phyloP scores from a whole-genome alignment of 2,329 filamentous ascomycete genomes.

The Hortaea sp. region DNA sequence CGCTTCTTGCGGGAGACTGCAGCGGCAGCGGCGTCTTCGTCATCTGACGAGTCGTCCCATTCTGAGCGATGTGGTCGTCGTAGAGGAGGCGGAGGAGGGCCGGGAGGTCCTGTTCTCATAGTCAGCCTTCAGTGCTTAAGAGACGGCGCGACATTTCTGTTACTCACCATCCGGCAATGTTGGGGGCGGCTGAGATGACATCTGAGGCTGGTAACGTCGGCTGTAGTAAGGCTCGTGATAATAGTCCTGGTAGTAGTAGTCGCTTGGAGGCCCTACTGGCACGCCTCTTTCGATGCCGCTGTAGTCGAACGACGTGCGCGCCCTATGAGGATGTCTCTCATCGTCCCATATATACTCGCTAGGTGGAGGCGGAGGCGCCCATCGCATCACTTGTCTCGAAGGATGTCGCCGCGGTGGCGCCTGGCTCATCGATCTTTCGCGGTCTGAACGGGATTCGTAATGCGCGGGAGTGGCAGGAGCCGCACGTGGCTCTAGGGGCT shows the following conservation, averaged over 20 bases:
- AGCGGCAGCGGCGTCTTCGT: conserved; percentile 13
- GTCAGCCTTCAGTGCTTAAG: too few species aligned
- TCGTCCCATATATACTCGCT: conserved; percentile 17
- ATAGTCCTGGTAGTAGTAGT: conserved; percentile 17
- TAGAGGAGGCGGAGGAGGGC: conserved; percentile 6
- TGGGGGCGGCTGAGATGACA: too few species aligned
- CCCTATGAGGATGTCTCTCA: conserved; percentile 10
- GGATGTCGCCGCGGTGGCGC: conserved; percentile 11
- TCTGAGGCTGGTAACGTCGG: conserved; percentile 12
- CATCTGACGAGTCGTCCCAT: conserved; percentile 12
- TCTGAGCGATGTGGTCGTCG: conserved; percentile 1
- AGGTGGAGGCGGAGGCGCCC: conserved; percentile 10
- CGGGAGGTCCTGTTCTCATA: conserved; percentile 2
- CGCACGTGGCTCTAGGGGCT: conserved; percentile 1
- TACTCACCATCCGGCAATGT: too few species aligned
- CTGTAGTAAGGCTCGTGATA: conserved; percentile 16
- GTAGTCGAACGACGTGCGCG: conserved; percentile 16
- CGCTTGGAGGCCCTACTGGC: conserved; percentile 5
- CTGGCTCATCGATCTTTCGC: conserved; percentile 4
- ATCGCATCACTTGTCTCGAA: conserved; percentile 18
- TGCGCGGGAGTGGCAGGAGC: neutral
- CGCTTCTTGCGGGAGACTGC: conserved; percentile 1
- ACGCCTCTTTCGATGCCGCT: conserved; percentile 8
- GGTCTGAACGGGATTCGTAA: conserved; percentile 7
- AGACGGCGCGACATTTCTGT: too few species aligned